These are phyloP conservation scores for Kalmusia sp. DNA, from an alignment of 2,329 filamentous ascomycete genomes.

Conservation along the genomic window DNA sequence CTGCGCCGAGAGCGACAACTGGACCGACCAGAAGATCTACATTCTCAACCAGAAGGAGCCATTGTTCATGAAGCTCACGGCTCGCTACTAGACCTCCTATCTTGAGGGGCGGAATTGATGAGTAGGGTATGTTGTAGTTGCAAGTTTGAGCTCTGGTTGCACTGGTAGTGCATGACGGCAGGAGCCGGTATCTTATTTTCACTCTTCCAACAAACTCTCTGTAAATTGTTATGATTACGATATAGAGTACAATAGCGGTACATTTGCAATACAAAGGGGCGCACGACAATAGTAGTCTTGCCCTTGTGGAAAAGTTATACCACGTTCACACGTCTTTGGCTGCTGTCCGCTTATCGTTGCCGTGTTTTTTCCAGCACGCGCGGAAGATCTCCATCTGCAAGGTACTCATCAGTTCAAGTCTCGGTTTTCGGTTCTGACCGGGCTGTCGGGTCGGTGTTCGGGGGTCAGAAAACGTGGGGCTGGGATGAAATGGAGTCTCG, in stretches of 20 bases:
- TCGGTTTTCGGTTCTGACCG: not conserved
- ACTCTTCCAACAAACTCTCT: too few relatives aligned
- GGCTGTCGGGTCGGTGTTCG: not conserved
- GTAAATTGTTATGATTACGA: not conserved
- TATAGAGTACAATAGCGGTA: not conserved
- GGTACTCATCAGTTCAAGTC: slow-evolving; percentile 1
- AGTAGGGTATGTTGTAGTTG: not conserved
- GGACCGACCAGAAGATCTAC: slow-evolving; percentile 8
- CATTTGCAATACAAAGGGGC: not conserved
- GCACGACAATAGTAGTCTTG: too few relatives aligned
- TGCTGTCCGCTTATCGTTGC: slow-evolving; percentile 83
- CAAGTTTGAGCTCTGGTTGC: not conserved
- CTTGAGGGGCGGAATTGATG: not conserved
- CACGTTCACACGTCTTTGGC: slow-evolving; percentile 69
- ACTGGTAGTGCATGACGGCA: not conserved
- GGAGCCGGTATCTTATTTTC: too few relatives aligned
- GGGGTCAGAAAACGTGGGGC: not conserved
- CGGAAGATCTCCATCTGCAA: slow-evolving; percentile 88
- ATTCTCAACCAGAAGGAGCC: slow-evolving; percentile 8
- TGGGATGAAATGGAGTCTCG: not conserved
- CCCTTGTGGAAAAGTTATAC: not conserved
- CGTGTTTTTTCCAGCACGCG: slow-evolving; percentile 88
- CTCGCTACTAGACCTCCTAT: not conserved
- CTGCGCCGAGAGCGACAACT: slow-evolving; percentile 31
- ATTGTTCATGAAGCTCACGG: slow-evolving; percentile 8